Percentiles rank a stretch among this genome's conserved stretches.
phyloP scores from a whole-genome alignment of 352 stramenopile species.

The Thraustotheca clavata region DNA sequence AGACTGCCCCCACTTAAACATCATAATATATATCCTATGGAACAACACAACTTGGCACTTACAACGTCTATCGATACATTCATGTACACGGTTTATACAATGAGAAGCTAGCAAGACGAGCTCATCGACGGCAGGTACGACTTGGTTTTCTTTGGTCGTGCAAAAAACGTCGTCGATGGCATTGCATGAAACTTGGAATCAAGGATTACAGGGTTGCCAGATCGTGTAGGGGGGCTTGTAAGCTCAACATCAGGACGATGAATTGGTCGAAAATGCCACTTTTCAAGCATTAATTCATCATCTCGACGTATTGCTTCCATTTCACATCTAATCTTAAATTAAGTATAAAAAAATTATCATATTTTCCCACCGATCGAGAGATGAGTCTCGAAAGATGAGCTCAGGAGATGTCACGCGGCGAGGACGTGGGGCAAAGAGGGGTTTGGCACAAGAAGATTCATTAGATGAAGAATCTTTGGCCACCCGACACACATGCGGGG shows the following conservation, averaged over 20 bases:
- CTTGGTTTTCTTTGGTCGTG: background rate
- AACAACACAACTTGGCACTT: background rate
- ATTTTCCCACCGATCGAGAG: conserved; percentile 14
- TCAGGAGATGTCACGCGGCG: conserved; percentile 26
- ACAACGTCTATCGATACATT: background rate
- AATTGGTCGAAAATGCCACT: conserved; percentile 25
- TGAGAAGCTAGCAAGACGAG: background rate
- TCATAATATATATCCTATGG: background rate
- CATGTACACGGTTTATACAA: background rate
- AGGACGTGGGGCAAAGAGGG: conserved; percentile 21
- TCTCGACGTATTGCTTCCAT: conserved; percentile 19
- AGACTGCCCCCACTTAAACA: too few species aligned
- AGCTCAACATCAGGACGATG: conserved; percentile 25
- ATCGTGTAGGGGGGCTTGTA: conserved; percentile 23
- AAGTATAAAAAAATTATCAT: background rate
- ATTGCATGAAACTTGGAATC: conserved; percentile 25
- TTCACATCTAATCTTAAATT: conserved; percentile 9
- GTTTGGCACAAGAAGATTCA: too few species aligned
- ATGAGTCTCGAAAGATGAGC: conserved; percentile 24
- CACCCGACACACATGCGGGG: background rate
- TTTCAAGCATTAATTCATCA: conserved; percentile 1
- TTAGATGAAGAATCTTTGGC: conserved; percentile 6
- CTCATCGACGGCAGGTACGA: background rate
- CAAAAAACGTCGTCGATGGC: background rate
- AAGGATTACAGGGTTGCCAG: conserved; percentile 24